Conservation (phyloP, 148 eudicot species). For the Silene conica region DNA sequence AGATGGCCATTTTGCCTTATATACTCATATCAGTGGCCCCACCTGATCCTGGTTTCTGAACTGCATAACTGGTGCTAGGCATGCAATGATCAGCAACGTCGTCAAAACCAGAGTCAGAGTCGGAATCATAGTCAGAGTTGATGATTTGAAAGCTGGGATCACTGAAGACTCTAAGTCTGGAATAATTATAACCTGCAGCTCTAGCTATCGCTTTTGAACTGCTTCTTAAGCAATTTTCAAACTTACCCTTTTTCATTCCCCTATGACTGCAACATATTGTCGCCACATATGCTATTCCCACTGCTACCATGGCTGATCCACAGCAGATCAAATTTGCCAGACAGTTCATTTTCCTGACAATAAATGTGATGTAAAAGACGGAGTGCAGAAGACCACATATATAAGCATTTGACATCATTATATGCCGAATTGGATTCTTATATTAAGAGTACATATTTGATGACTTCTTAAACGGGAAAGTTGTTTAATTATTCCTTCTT, state of each 20-base stretch:
- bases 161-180: conserved; percentile 23
- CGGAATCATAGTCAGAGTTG: conserved; percentile 1
- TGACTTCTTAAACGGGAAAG: neutral
- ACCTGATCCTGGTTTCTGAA: neutral
- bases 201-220: conserved; percentile 18
- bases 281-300: conserved; percentile 15
- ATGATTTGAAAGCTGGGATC: conserved; percentile 17
- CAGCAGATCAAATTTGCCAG: conserved; percentile 22
- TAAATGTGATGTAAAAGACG: neutral
- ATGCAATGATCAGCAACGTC: neutral
- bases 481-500: neutral
- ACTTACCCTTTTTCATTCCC: neutral
- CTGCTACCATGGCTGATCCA: conserved; percentile 19
- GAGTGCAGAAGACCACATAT: neutral
- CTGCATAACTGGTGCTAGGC: conserved; percentile 19
- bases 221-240: neutral
- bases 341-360: conserved; percentile 1
- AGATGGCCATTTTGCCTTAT: neutral
- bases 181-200: conserved; percentile 22
- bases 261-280: conserved; percentile 16
- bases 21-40: neutral
- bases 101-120: conserved; percentile 8
- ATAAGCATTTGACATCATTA: neutral
- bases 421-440: neutral
- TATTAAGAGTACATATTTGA: neutral